These are phyloP conservation scores for Debaryomyces prosopidis DNA, from an alignment of 805 yeast species.

Conservation along the genomic window DNA sequence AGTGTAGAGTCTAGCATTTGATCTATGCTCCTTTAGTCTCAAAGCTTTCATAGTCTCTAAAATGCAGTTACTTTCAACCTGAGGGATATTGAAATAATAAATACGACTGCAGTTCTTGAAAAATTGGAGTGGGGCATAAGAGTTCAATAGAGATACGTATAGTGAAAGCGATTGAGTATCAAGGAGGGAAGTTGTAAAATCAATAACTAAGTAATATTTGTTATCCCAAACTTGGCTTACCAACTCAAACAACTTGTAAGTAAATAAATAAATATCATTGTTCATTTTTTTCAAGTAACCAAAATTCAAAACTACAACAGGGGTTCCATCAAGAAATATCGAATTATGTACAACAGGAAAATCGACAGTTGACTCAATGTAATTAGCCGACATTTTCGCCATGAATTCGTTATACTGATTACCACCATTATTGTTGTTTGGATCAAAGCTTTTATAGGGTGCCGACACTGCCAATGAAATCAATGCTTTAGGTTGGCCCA, in stretches of 20 bases:
- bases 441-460: conserved; percentile 41
- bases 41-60: conserved; percentile 22
- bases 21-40: conserved; percentile 15
- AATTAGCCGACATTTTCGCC: conserved; percentile 61
- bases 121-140: conserved; percentile 53
- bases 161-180: conserved; percentile 18
- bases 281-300: conserved; percentile 31
- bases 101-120: conserved; percentile 52
- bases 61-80: conserved; percentile 19
- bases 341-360: conserved; percentile 58
- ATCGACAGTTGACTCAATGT: conserved; percentile 46
- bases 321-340: conserved; percentile 71
- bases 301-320: conserved; percentile 58
- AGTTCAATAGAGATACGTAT: conserved; percentile 37
- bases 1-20: conserved; percentile 21
- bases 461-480: conserved; percentile 59
- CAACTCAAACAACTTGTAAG: conserved; percentile 62
- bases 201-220: conserved; percentile 61
- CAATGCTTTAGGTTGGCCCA: conserved; percentile 62
- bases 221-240: conserved; percentile 72
- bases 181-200: conserved; percentile 62
- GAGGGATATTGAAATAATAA: conserved; percentile 53
- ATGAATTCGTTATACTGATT: conserved; percentile 70
- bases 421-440: conserved; percentile 42
- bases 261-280: conserved; percentile 47